Base-by-base conservation (phyloP, 352 stramenopile species). In the Pseudoperonospora humuli region DNA sequence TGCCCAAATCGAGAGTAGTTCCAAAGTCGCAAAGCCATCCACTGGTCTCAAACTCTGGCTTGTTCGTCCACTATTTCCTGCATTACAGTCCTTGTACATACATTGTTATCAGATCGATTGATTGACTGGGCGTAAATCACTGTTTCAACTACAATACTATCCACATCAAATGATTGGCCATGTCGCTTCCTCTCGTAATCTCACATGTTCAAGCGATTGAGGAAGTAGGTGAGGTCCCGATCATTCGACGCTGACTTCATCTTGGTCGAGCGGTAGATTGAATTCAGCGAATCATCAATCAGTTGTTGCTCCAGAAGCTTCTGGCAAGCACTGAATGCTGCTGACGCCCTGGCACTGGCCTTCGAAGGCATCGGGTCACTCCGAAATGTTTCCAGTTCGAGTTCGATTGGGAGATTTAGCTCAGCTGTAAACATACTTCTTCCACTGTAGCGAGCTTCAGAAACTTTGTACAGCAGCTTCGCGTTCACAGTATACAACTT, bases 201-300 rank as follows among this genome's bases (percentile, higher is more conserved):
- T 61, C 53, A 80, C 36, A 39, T 64, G 42, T 71, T 50, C 18
- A 79, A 48, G 35, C 58, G 55, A 29, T 50, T 45, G n/a, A 82
- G 39, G 45, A 83, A 83, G 45, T 67, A 82, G 37, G 28, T 61
- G 13, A 89, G 49, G 45, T 84, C 60, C n/a, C 71, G 61, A 23
- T 53, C 53, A 40, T 54, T 75, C 17, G 54, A 47, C 9, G 46
- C 60, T 5, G 52, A 49, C 19, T 73, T 70, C 8, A 56, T 33
- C 44, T 86, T 86, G n/a, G 31, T 43, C 29, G 70, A 73, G 32
- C 79, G 76, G 39, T 84, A 88, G 15, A 88, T 69, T 13, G 79
- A 88, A 41, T 86, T 86, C 20, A 91, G 55, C 17, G 72, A 79
- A 2, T 70, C 57, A 21, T 91, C 79, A 9, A 91, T 50, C 10